These are phyloP conservation scores for Rachicladosporium sp. DNA, from an alignment of 2,329 filamentous ascomycete genomes.

Conservation along the genomic window DNA sequence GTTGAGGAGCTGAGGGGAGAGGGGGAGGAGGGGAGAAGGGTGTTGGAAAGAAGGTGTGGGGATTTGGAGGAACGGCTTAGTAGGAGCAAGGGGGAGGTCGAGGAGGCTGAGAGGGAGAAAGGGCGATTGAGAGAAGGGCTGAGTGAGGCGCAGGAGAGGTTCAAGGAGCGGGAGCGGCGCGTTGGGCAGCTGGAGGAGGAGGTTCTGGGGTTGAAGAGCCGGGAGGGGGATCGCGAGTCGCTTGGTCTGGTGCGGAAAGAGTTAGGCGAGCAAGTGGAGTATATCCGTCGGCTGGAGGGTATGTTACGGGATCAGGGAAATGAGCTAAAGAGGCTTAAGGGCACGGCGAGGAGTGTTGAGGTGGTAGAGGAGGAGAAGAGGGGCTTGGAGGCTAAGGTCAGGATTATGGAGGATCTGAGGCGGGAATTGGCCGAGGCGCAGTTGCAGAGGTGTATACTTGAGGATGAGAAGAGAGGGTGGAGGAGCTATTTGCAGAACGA, in stretches of 20 bases:
- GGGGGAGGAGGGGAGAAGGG: conserved; percentile 3
- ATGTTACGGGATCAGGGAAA: conserved; percentile 65
- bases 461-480: conserved; percentile 83
- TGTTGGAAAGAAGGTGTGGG: conserved; percentile 24
- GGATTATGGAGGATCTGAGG: conserved; percentile 61
- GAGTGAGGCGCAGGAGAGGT: conserved; percentile 47
- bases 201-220: conserved; percentile 69
- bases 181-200: conserved; percentile 70
- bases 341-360: conserved; percentile 75
- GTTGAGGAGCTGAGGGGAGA: conserved; percentile 70
- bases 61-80: conserved; percentile 41
- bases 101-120: conserved; percentile 49
- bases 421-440: conserved; percentile 66
- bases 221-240: conserved; percentile 76
- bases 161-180: conserved; percentile 49
- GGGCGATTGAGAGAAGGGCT: conserved; percentile 29
- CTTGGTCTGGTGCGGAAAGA: conserved; percentile 76
- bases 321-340: conserved; percentile 72
- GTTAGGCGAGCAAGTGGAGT: conserved; percentile 79
- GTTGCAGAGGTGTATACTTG: conserved; percentile 71
- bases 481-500: conserved; percentile 68
- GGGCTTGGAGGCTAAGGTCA: conserved; percentile 62
- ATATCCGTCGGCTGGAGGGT: conserved; percentile 73
- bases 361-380: conserved; percentile 93
- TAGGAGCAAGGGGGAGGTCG: conserved; percentile 12